These are phyloP conservation scores for Scheffersomyces stipitis DNA, from an alignment of 805 yeast species.

Conservation along the genomic window DNA sequence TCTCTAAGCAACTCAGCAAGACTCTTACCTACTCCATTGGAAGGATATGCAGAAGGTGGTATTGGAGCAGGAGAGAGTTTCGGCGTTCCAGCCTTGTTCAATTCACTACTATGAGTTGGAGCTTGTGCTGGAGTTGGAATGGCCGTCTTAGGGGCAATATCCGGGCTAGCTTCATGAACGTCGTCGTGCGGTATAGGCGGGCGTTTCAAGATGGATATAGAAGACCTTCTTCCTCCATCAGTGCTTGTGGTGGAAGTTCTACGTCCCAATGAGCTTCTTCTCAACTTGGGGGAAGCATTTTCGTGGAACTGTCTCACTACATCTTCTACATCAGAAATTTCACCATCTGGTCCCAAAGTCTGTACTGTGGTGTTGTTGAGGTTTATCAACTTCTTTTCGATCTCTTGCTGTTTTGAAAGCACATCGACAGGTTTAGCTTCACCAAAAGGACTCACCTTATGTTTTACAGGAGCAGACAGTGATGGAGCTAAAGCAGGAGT, in stretches of 20 bases:
- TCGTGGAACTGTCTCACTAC: slow-evolving; percentile 6
- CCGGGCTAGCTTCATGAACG: background rate
- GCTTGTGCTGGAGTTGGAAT: background rate
- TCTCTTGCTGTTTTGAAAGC: slow-evolving; percentile 52
- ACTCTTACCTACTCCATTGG: slow-evolving; percentile 29
- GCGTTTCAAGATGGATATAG: slow-evolving; percentile 19
- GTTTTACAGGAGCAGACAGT: slow-evolving; percentile 20
- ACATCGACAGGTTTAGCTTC: slow-evolving; percentile 84
- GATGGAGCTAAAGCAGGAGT: slow-evolving; percentile 6
- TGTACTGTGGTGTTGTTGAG: slow-evolving; percentile 89
- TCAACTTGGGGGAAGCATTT: slow-evolving; percentile 5
- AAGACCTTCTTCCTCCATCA: slow-evolving; percentile 12
- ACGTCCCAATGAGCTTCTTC: slow-evolving; percentile 8
- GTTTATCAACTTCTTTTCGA: slow-evolving; percentile 81
- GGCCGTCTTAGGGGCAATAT: background rate
- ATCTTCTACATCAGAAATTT: slow-evolving; percentile 44
- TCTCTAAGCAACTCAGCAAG: slow-evolving; percentile 39
- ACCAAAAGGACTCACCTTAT: slow-evolving; percentile 74
- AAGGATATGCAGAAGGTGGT: slow-evolving; percentile 14
- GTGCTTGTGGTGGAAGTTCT: slow-evolving; percentile 7
- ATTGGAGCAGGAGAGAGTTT: slow-evolving; percentile 17
- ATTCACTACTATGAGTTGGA: background rate
- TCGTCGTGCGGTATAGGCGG: slow-evolving; percentile 4
- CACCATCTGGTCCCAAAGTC: slow-evolving; percentile 77
- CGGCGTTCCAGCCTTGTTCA: slow-evolving; percentile 1